A percentile compares a stretch with the other conserved stretches of the same genome.
Evolutionary conservation across 2,329 filamentous ascomycete genomes (phyloP).

Genomic region (Pseudogymnoascus sp.): DNA sequence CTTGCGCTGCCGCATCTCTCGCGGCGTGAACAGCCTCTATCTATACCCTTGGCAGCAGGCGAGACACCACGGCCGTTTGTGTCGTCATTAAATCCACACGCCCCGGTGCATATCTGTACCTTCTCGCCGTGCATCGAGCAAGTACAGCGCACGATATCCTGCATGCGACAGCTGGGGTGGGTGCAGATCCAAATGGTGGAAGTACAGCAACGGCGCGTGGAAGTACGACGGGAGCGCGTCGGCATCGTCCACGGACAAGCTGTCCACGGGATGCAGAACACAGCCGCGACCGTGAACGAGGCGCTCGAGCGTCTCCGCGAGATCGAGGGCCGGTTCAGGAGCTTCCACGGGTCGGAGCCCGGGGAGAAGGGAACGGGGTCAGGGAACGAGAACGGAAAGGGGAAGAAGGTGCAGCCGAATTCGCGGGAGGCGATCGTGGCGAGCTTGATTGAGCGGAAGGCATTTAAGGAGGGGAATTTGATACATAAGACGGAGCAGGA

Average conservation of each 20-base stretch:
- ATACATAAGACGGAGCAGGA: slow-evolving; percentile 79
- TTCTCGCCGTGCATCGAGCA: slow-evolving; percentile 98
- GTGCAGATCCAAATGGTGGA: slow-evolving; percentile 91
- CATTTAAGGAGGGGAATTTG: slow-evolving; percentile 69
- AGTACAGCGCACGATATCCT: slow-evolving; percentile 76
- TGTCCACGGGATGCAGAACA: slow-evolving; percentile 49
- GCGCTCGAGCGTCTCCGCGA: slow-evolving; percentile 66
- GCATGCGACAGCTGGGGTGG: slow-evolving; percentile 77
- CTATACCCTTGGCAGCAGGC: background rate
- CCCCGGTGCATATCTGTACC: slow-evolving; percentile 74
- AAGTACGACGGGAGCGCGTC: slow-evolving; percentile 73
- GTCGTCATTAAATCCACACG: slow-evolving; percentile 63
- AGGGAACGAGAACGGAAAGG: slow-evolving; percentile 28
- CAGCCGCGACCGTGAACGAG: slow-evolving; percentile 69
- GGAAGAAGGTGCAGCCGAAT: slow-evolving; percentile 22
- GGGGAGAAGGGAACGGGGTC: slow-evolving; percentile 15
- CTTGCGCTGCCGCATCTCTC: slow-evolving; percentile 70
- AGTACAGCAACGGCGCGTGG: slow-evolving; percentile 69
- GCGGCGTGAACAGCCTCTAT: slow-evolving; percentile 37
- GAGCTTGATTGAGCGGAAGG: slow-evolving; percentile 38
- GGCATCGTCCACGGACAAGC: slow-evolving; percentile 52
- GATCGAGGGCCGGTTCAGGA: slow-evolving; percentile 62
- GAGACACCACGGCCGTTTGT: slow-evolving; percentile 36
- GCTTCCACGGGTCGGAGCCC: slow-evolving; percentile 47
- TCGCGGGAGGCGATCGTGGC: slow-evolving; percentile 27